These are phyloP conservation scores for Hevea brasiliensis DNA, from an alignment of 345 rosid genomes.

Conservation along the genomic window DNA sequence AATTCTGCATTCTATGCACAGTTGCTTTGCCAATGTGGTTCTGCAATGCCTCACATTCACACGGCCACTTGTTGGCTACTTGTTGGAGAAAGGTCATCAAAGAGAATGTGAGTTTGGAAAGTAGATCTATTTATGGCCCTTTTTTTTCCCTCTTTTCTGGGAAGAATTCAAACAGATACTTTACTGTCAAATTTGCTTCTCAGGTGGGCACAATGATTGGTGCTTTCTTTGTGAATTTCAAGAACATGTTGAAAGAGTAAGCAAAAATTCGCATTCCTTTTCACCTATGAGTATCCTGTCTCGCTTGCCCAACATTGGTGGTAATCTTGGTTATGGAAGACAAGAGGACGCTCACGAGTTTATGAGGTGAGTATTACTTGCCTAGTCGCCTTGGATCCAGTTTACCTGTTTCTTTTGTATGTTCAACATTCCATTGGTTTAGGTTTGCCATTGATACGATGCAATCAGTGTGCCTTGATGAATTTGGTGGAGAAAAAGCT, in stretches of 20 bases:
- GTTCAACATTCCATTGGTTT: conserved; percentile 18
- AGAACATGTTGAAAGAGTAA: conserved; percentile 73
- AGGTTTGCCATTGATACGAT: conserved; percentile 92
- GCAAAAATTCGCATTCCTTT: conserved; percentile 59
- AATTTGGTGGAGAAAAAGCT: conserved; percentile 88
- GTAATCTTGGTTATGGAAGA: conserved; percentile 94
- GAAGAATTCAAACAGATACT: conserved; percentile 11
- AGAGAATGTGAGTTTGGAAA: conserved; percentile 57
- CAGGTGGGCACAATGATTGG: conserved; percentile 89
- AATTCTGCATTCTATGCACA: conserved; percentile 30
- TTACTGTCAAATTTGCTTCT: conserved; percentile 22
- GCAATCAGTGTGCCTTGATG: conserved; percentile 95
- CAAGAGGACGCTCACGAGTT: conserved; percentile 99
- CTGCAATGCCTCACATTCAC: conserved; percentile 91
- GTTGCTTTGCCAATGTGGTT: conserved; percentile 94
- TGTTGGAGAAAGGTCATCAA: conserved; percentile 78
- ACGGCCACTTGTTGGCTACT: conserved; percentile 84
- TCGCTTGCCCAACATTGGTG: conserved; percentile 77
- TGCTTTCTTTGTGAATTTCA: conserved; percentile 90
- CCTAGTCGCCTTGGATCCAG: background rate
- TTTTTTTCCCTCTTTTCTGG: conserved; percentile 1
- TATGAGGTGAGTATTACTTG: conserved; percentile 63
- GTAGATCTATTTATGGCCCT: conserved; percentile 11
- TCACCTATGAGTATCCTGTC: conserved; percentile 85
- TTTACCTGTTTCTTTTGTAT: background rate